These are phyloP conservation scores for Erysiphe pulchra DNA, from an alignment of 2,329 filamentous ascomycete species.

Conservation along the genomic window DNA sequence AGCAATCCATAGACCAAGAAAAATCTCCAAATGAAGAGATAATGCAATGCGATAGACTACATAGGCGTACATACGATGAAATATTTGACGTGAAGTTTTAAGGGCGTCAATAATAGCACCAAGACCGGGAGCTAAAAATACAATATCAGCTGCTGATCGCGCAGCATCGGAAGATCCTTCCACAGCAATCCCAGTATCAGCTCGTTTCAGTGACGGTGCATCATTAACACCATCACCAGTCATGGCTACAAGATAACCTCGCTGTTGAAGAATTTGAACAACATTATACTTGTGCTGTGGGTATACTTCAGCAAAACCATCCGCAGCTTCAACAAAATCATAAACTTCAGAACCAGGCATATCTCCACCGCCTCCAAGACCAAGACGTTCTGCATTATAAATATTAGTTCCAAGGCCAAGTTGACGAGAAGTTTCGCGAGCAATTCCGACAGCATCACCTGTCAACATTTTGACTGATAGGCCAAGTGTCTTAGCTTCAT, in stretches of 20 bases:
- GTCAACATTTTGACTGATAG: conserved; percentile 63
- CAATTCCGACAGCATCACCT: conserved; percentile 56
- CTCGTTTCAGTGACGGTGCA: conserved; percentile 78
- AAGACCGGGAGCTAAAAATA: conserved; percentile 77
- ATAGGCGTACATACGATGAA: conserved; percentile 93
- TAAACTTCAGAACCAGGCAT: conserved; percentile 47
- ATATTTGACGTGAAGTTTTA: conserved; percentile 84
- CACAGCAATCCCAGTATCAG: conserved; percentile 83
- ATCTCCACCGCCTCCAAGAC: conserved; percentile 61
- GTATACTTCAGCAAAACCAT: conserved; percentile 88
- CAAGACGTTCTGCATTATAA: conserved; percentile 56
- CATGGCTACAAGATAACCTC: conserved; percentile 86
- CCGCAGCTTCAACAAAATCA: conserved; percentile 61
- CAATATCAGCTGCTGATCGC: conserved; percentile 75
- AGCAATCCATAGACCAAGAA: conserved; percentile 53
- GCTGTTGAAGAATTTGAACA: conserved; percentile 80
- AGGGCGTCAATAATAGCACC: conserved; percentile 80
- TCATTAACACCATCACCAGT: conserved; percentile 93
- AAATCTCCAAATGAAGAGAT: conserved; percentile 70
- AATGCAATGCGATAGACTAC: conserved; percentile 87
- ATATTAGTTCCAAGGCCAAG: conserved; percentile 56
- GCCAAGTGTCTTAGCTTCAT: conserved; percentile 51
- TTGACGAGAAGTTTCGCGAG: conserved; percentile 66
- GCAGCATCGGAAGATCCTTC: conserved; percentile 80
- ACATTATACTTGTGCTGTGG: conserved; percentile 90